Base-by-base conservation (phyloP, 164 flowering plant species). In the Stephania japonica region DNA sequence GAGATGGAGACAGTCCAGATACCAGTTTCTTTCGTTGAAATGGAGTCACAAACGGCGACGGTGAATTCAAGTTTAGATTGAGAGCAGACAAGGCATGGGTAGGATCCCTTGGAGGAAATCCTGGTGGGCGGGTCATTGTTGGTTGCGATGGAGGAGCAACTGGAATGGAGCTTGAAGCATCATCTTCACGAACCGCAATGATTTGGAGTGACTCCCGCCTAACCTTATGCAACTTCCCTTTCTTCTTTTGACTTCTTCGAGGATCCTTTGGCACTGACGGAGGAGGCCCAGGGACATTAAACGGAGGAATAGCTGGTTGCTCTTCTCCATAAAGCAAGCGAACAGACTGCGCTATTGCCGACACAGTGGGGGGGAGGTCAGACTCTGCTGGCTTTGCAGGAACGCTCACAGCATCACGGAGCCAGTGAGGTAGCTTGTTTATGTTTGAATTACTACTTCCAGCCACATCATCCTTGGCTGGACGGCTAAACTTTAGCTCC, bases 361-460 rank as follows among this genome's bases (percentile, higher is more conserved):
- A 87, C 16, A 96, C 91, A 24, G 89, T 82, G 24, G 97, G 95
- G 0, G 99, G 98, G 41, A 95, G 80, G 32, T 85, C 85, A 71
- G 86, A 86, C 62, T 83, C 91, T 25, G 87, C 82, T 7, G 86
- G 79, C 67, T 79, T 90, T 38, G 85, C 71, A 65, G 94, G 85
- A 75, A 78, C 79, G 73, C 72, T 83, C 25, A 92, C 99, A 70
- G 95, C 99, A 77, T 96, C 94, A 59, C 96, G 87, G 70, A 96
- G 97, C 99, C 99, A 96, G 82, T 93, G 99, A 42, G 99, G 99
- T 53, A 96, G 88, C 75, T 85, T 89, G 80, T 84, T 85, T 76
- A 81, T 79, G 2, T 83, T 78, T 67, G 89, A 80, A 78, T 81
- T 59, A 59, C 21, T 79, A 80, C 80, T 80, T 71, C 75, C 86